Evolutionary conservation across 2,329 filamentous ascomycete species (phyloP).

Genomic region (Chaetomium olivaceum): DNA sequence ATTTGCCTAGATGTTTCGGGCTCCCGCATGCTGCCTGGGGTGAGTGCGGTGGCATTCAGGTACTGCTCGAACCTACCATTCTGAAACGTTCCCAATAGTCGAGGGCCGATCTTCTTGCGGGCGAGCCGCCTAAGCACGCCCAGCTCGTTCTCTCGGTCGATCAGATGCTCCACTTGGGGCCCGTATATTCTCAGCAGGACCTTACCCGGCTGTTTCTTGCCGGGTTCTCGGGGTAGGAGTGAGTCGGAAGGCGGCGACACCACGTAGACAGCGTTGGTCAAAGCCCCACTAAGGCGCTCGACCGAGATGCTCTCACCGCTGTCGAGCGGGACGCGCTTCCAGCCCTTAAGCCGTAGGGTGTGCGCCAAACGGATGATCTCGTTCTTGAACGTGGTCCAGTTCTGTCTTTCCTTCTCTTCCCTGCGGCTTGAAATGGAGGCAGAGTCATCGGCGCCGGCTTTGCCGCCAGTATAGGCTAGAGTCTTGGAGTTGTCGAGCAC

Average conservation of each 20-base stretch:
- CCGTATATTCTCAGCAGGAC: conserved; percentile 90
- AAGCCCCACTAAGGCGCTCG: conserved; percentile 79
- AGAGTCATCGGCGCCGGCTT: conserved; percentile 44
- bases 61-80: conserved; percentile 97
- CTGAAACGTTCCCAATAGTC: conserved; percentile 84
- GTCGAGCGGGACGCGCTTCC: conserved; percentile 78
- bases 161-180: conserved; percentile 91
- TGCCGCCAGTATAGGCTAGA: conserved; percentile 68
- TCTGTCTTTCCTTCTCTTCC: conserved; percentile 68
- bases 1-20: conserved; percentile 87
- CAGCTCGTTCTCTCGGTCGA: conserved; percentile 88
- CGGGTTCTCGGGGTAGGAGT: conserved; percentile 41
- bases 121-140: conserved; percentile 82
- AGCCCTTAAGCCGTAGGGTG: conserved; percentile 86
- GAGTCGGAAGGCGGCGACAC: conserved; percentile 76
- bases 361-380: conserved; percentile 89
- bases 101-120: conserved; percentile 89
- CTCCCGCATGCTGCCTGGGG: conserved; percentile 71
- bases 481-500: conserved; percentile 89
- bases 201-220: conserved; percentile 59
- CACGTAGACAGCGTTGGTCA: conserved; percentile 96
- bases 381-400: conserved; percentile 85
- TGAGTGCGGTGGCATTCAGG: conserved; percentile 81
- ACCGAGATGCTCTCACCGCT: conserved; percentile 68
- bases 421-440: conserved; percentile 47